phyloP scores from a whole-genome alignment of 208 protist genomes.

The Leptomonas pyrrhocoris region DNA sequence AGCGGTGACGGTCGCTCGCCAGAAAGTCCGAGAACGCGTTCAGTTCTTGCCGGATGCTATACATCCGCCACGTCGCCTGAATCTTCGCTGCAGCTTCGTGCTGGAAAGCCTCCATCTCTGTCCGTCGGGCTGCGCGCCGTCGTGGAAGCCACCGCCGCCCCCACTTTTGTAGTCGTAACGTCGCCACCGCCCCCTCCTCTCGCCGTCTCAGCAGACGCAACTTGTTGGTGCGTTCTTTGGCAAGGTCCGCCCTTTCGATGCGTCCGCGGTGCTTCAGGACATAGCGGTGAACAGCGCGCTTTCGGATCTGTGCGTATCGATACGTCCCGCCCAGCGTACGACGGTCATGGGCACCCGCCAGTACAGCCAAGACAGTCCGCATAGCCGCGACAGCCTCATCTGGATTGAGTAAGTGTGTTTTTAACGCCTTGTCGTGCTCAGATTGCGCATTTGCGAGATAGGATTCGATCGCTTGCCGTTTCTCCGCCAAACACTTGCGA shows the following conservation, averaged over 20 bases:
- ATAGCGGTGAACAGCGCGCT: conserved; percentile 43
- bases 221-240: conserved; percentile 18
- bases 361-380: conserved; percentile 47
- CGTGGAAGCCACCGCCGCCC: conserved; percentile 46
- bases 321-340: conserved; percentile 20
- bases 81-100: conserved; percentile 58
- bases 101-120: conserved; percentile 12
- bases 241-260: conserved; percentile 26
- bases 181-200: conserved; percentile 63
- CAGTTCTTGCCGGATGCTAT: conserved; percentile 14
- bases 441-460: conserved; percentile 37
- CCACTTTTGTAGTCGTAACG: conserved; percentile 47
- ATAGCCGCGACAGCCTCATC: conserved; percentile 29
- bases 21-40: conserved; percentile 51
- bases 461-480: conserved; percentile 33
- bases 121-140: conserved; percentile 5
- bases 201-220: conserved; percentile 38
- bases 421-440: conserved; percentile 32
- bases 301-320: conserved; percentile 22
- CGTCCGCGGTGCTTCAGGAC: conserved; percentile 41
- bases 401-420: conserved; percentile 7
- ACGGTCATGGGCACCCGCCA: conserved; percentile 54
- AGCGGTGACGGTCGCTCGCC: conserved; percentile 51
- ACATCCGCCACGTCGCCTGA: conserved; percentile 66
- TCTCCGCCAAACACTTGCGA: conserved; percentile 7